These are phyloP conservation scores for Ulmus americana DNA, from an alignment of 331 rosid genomes.

Conservation along the genomic window DNA sequence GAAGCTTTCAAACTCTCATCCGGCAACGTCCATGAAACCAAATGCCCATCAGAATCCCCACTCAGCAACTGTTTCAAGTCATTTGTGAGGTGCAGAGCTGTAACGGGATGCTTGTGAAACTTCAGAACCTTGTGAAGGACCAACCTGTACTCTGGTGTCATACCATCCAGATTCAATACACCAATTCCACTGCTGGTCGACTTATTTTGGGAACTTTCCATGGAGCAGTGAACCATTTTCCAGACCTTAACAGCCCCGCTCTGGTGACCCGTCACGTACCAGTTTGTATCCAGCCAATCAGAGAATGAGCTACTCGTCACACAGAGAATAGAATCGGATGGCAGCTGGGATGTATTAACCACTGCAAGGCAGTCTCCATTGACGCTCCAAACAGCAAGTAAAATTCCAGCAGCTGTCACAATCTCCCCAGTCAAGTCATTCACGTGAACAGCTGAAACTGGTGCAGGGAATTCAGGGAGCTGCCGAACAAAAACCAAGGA, in stretches of 20 bases:
- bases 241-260: constrained; percentile 98
- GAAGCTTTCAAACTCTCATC: constrained; percentile 75
- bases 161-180: constrained; percentile 44
- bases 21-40: constrained; percentile 82
- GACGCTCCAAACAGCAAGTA: constrained; percentile 90
- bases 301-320: constrained; percentile 76
- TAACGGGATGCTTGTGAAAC: constrained; percentile 83
- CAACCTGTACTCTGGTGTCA: constrained; percentile 69
- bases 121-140: constrained; percentile 73
- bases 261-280: constrained; percentile 99
- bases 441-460: constrained; percentile 77
- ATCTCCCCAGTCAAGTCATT: constrained; percentile 95
- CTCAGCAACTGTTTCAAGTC: constrained; percentile 87
- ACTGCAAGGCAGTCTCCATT: constrained; percentile 94
- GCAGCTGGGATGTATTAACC: constrained; percentile 88
- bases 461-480: constrained; percentile 88
- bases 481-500: constrained; percentile 84
- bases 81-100: constrained; percentile 68
- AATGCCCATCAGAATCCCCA: constrained; percentile 85
- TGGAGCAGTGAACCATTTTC: constrained; percentile 85
- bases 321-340: constrained; percentile 89
- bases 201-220: constrained; percentile 51
- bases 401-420: constrained; percentile 91
- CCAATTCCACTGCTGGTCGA: constrained; percentile 42
- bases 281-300: constrained; percentile 90